These are phyloP conservation scores for Sarocladium strictum DNA, from an alignment of 2,329 filamentous ascomycete species.

Conservation along the genomic window DNA sequence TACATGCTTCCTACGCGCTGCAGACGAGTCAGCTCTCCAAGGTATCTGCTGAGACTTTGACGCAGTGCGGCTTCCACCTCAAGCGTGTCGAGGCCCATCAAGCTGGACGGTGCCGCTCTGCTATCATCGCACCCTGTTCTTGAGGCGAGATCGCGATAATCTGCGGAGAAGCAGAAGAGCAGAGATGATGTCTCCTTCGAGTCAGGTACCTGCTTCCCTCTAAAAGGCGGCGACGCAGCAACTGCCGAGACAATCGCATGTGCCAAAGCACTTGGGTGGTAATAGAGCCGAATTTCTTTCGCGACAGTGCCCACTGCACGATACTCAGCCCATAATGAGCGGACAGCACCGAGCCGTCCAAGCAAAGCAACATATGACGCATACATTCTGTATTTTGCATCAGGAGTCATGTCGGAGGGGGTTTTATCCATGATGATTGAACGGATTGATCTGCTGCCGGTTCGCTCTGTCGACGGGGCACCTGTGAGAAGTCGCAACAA, in stretches of 20 bases:
- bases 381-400: neutral
- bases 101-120: neutral
- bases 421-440: neutral
- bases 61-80: neutral
- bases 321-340: constrained; percentile 10
- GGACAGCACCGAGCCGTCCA: constrained; percentile 8
- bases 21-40: too few species aligned
- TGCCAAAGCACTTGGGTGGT: too few species aligned
- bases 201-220: neutral
- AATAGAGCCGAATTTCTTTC: neutral
- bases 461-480: neutral
- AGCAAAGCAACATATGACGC: constrained; percentile 7
- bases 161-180: neutral
- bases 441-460: neutral
- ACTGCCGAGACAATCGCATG: neutral
- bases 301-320: neutral
- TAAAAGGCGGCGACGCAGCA: neutral
- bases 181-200: neutral
- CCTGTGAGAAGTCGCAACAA: neutral
- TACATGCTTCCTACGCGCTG: too few species aligned
- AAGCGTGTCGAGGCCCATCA: neutral
- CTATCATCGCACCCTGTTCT: neutral
- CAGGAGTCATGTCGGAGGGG: neutral
- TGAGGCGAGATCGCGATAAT: neutral
- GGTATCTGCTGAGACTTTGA: too few species aligned